Percentiles rank a stretch among this genome's conserved stretches.
phyloP scores from a whole-genome alignment of 2,329 filamentous ascomycete genomes.

The Lasiodiplodia sp. region DNA sequence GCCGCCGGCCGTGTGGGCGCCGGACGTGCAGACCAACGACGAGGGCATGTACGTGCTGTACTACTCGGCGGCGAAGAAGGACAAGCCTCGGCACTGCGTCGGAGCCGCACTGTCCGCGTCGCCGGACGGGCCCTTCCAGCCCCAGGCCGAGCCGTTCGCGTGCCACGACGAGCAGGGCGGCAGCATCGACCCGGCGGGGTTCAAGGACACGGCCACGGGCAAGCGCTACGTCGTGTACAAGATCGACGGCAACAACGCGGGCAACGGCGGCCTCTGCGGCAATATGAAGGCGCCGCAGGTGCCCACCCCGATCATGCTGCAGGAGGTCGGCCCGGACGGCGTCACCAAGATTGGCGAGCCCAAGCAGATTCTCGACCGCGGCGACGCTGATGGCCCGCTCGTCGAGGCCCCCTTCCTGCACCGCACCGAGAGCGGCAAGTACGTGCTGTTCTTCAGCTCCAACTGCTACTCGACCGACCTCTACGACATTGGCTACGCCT shows the following conservation, averaged over 20 bases:
- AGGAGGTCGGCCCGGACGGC: constrained; percentile 60
- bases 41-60: constrained; percentile 67
- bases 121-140: constrained; percentile 61
- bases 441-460: constrained; percentile 69
- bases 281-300: constrained; percentile 52
- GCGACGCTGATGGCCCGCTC: constrained; percentile 58
- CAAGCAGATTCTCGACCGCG: constrained; percentile 56
- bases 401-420: constrained; percentile 68
- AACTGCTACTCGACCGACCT: constrained; percentile 62
- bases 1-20: constrained; percentile 44
- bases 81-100: constrained; percentile 61
- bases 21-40: constrained; percentile 38
- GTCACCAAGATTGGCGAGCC: constrained; percentile 61
- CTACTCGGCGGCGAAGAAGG: constrained; percentile 60
- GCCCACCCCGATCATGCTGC: constrained; percentile 65
- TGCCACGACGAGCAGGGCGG: constrained; percentile 60
- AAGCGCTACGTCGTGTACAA: constrained; percentile 70
- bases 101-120: constrained; percentile 60
- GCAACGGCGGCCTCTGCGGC: constrained; percentile 54
- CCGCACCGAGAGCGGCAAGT: constrained; percentile 55
- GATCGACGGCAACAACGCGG: constrained; percentile 68
- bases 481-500: constrained; percentile 69
- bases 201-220: constrained; percentile 60
- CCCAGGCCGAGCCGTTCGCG: constrained; percentile 57
- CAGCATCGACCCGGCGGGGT: constrained; percentile 69